A percentile compares a stretch with the other conserved stretches of the same genome.
Conservation (phyloP, 495 filamentous ascomycete species). For the Daldinia concentrica region DNA sequence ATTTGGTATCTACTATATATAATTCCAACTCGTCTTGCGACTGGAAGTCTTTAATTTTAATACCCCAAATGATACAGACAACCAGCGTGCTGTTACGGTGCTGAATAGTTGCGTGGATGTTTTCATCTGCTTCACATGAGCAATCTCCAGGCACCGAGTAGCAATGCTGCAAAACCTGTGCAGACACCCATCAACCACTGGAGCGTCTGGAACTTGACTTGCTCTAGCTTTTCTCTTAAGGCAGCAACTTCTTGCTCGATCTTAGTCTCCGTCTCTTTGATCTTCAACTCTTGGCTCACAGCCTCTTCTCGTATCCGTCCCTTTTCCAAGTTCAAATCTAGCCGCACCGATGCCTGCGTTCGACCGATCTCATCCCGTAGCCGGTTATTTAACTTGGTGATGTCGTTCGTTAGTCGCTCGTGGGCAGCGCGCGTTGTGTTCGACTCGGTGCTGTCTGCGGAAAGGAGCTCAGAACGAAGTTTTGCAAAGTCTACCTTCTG, state of each 20-base stretch:
- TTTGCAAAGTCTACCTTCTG: conserved; percentile 99
- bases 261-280: conserved; percentile 97
- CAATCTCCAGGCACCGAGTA: conserved; percentile 95
- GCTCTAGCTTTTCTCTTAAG: conserved; percentile 89
- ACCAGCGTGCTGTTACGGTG: not conserved
- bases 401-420: conserved; percentile 91
- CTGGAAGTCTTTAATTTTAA: conserved; percentile 8
- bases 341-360: conserved; percentile 87
- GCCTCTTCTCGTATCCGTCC: conserved; percentile 96
- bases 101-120: not conserved
- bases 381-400: conserved; percentile 88
- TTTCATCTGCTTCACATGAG: conserved; percentile 61
- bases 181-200: conserved; percentile 99
- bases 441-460: conserved; percentile 88
- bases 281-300: conserved; percentile 95
- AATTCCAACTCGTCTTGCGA: conserved; percentile 11
- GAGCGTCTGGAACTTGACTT: conserved; percentile 95
- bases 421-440: conserved; percentile 88
- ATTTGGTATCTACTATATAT: conserved; percentile 5
- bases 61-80: not conserved
- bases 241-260: conserved; percentile 98
- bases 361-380: conserved; percentile 93
- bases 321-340: conserved; percentile 97
- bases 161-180: conserved; percentile 87
- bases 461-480: conserved; percentile 90